Conservation (phyloP, 2,329 filamentous ascomycete genomes). For the Pochonia chlamydosporia region DNA sequence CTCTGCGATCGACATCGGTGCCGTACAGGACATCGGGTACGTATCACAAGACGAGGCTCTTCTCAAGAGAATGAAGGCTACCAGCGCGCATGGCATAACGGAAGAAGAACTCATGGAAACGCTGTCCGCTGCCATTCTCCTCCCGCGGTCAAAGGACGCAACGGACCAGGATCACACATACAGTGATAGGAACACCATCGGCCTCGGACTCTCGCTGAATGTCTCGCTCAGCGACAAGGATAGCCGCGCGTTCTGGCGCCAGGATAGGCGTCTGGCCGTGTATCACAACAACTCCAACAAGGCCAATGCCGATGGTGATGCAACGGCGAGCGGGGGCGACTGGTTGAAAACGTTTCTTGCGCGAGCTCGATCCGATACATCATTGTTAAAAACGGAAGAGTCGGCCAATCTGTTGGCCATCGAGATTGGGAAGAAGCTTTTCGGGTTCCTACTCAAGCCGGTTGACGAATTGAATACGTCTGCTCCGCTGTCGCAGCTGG, state of each 20-base stretch:
- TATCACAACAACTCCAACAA: slow-evolving; percentile 9
- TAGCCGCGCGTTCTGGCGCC: slow-evolving; percentile 14
- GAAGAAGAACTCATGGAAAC: slow-evolving; percentile 2
- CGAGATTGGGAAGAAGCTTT: slow-evolving; percentile 13
- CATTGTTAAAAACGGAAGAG: not conserved
- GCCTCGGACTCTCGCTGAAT: slow-evolving; percentile 12
- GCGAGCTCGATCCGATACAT: not conserved
- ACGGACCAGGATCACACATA: no score
- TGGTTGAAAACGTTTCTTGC: not conserved
- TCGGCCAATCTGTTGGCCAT: slow-evolving; percentile 3
- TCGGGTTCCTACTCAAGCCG: slow-evolving; percentile 12
- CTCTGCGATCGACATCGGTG: slow-evolving; percentile 1
- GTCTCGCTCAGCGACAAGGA: slow-evolving; percentile 8
- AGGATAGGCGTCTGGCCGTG: slow-evolving; percentile 16
- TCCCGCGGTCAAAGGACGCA: not conserved
- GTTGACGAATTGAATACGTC: slow-evolving; percentile 4
- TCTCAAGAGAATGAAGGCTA: not conserved
- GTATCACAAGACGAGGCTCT: not conserved
- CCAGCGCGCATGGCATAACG: not conserved
- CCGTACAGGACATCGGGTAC: not conserved
- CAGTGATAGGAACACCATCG: slow-evolving; percentile 5
- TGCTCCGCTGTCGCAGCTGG: slow-evolving; percentile 10
- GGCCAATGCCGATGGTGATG: not conserved
- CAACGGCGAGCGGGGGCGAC: not conserved
- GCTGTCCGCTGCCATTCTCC: not conserved